Percentiles rank a stretch among this genome's conserved stretches.
These are phyloP conservation scores for Alternaria triticimaculans DNA, from an alignment of 2,329 filamentous ascomycete genomes.

Conservation along the genomic window DNA sequence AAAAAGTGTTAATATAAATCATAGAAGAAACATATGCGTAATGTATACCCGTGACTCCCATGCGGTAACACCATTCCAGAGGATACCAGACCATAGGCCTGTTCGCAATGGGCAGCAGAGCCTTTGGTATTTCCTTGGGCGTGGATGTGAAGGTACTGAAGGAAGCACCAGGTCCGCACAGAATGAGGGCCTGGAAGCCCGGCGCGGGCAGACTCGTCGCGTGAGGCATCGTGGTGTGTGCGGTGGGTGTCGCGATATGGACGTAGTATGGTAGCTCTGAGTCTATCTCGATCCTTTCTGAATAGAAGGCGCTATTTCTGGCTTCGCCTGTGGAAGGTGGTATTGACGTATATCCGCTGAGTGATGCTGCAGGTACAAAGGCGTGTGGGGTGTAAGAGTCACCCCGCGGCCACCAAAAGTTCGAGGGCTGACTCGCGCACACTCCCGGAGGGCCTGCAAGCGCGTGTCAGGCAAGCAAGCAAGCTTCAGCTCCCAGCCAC, in stretches of 20 bases:
- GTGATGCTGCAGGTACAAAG: slow-evolving; percentile 18
- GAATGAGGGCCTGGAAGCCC: slow-evolving; percentile 81
- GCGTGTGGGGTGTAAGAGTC: slow-evolving; percentile 22
- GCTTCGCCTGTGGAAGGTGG: not conserved
- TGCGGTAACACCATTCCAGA: slow-evolving; percentile 82
- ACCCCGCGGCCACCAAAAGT: slow-evolving; percentile 24
- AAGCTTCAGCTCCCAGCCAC: not conserved
- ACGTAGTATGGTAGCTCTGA: not conserved
- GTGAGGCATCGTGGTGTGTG: slow-evolving; percentile 71
- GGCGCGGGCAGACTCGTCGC: slow-evolving; percentile 72
- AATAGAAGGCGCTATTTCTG: not conserved
- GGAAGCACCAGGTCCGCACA: slow-evolving; percentile 82
- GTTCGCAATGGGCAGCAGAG: slow-evolving; percentile 81
- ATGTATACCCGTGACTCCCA: slow-evolving; percentile 71
- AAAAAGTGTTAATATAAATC: slow-evolving; percentile 2
- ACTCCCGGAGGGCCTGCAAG: too few species aligned
- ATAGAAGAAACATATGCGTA: too few species aligned
- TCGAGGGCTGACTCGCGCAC: slow-evolving; percentile 19
- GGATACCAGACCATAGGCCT: slow-evolving; percentile 91
- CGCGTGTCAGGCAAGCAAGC: slow-evolving; percentile 7
- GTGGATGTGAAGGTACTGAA: slow-evolving; percentile 84
- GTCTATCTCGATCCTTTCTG: not conserved
- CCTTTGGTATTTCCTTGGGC: slow-evolving; percentile 81
- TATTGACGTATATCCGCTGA: not conserved
- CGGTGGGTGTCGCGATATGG: too few species aligned